Base-by-base conservation (phyloP, 495 filamentous ascomycete genomes). In the Usnea hakonensis region DNA sequence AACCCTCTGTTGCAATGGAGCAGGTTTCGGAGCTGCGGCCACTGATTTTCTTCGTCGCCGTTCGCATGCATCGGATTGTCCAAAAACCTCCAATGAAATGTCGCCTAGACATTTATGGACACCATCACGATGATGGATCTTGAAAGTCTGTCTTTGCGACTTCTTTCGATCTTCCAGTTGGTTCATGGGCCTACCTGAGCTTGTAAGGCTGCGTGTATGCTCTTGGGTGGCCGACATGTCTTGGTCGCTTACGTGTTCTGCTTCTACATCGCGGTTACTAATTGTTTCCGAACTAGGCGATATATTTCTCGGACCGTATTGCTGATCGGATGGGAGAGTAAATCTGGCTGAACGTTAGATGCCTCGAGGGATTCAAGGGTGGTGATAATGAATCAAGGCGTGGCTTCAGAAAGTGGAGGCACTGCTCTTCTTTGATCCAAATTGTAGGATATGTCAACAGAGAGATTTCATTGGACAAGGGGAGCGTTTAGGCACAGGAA, bases 61-160 rank as follows among this genome's bases (percentile, higher is more conserved):
- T 48, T 23, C 16, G 38, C 9, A 14, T 19, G 54, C 14, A 11
- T 63, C 38, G 23, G 71, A 63, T 58, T 73, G 76, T 26, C 73
- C 57, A 2, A 50, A 5, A n/a, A 23, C 43, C 16, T 16, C 50
- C 11, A 50, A 36, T 17, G 30, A 50, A 23, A 19, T 36, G 10
- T 59, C 40, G 32, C 16, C 46, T 19, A 58, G 46, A n/a, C 40
- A 16, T 19, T 21, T 59, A 10, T 3, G 77, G 55, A n/a, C 66
- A 68, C 77, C 78, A 54, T 79, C 74, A 46, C 78, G 74, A 0
- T 75, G 68, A 0, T 77, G 75, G 28, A 79, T 72, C 63, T 76
- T 79, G 4, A 78, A 67, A 30, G 72, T 77, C 52, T 73, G 69
- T 14, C 74, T 73, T 40, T 70, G 69, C 17, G 75, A 65, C 54